Conservation (phyloP, 805 yeast species). For the Metschnikowia aberdeeniae region DNA sequence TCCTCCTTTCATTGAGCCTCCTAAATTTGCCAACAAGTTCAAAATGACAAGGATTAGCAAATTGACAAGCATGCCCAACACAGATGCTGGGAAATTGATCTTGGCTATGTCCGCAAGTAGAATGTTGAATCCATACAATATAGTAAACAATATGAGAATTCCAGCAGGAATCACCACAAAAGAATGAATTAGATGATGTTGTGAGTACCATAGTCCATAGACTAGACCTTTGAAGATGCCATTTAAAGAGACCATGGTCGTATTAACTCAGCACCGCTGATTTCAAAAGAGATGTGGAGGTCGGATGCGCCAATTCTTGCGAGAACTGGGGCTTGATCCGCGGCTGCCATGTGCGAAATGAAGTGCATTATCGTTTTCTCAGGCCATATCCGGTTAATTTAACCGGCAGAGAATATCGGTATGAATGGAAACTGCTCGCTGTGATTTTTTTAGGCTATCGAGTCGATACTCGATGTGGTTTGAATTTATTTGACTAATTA, state of each 20-base stretch:
- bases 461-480: no score
- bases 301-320: neutral
- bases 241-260: neutral
- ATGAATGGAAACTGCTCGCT: no score
- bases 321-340: slow-evolving; percentile 4
- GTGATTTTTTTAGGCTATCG: no score
- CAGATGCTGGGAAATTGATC: slow-evolving; percentile 65
- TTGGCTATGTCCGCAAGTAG: slow-evolving; percentile 40
- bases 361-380: neutral
- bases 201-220: slow-evolving; percentile 33
- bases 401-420: no score
- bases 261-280: neutral
- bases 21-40: slow-evolving; percentile 19
- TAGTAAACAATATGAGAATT: slow-evolving; percentile 38
- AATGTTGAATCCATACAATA: slow-evolving; percentile 52
- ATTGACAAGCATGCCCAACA: slow-evolving; percentile 61
- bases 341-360: neutral
- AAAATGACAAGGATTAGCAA: slow-evolving; percentile 42
- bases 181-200: slow-evolving; percentile 27
- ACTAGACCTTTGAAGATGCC: slow-evolving; percentile 19
- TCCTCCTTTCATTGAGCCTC: neutral
- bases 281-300: neutral
- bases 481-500: no score
- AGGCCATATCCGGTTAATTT: no score
- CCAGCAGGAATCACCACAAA: slow-evolving; percentile 50